Percentiles rank a stretch among this genome's conserved stretches.
These are phyloP conservation scores for Paralagenidium karlingii DNA, from an alignment of 352 stramenopile genomes.

Conservation along the genomic window DNA sequence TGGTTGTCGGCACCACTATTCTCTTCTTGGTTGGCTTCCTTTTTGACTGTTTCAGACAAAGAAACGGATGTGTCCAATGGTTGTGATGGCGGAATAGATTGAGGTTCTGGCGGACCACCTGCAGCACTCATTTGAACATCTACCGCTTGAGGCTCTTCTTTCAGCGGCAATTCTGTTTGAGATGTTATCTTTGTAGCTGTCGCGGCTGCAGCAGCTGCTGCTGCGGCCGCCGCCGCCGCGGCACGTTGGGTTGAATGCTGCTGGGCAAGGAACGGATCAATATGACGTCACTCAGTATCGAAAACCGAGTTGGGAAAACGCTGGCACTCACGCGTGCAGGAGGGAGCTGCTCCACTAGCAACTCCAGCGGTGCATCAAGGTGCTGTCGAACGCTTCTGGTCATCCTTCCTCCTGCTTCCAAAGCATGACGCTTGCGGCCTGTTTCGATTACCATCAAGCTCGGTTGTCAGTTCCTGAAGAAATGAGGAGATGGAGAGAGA, in stretches of 20 bases:
- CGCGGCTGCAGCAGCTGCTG: not conserved
- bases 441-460: not conserved
- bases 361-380: constrained; percentile 51
- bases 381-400: constrained; percentile 70
- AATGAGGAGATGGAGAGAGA: not conserved
- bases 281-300: not conserved
- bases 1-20: too few species aligned
- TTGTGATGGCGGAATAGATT: too few species aligned
- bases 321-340: too few species aligned
- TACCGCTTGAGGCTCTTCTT: too few species aligned
- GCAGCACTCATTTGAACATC: too few species aligned
- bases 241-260: not conserved
- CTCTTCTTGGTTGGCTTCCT: too few species aligned
- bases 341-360: constrained; percentile 37
- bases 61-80: too few species aligned
- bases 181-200: too few species aligned
- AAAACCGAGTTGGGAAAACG: constrained; percentile 9
- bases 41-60: too few species aligned
- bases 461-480: not conserved
- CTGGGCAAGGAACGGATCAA: constrained; percentile 1
- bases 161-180: too few species aligned
- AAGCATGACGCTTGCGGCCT: constrained; percentile 46
- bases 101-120: too few species aligned
- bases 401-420: constrained; percentile 47
- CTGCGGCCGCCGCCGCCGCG: not conserved